Conservation (phyloP, 208 protist species). For the Ichthyophonus hoferi region DNA sequence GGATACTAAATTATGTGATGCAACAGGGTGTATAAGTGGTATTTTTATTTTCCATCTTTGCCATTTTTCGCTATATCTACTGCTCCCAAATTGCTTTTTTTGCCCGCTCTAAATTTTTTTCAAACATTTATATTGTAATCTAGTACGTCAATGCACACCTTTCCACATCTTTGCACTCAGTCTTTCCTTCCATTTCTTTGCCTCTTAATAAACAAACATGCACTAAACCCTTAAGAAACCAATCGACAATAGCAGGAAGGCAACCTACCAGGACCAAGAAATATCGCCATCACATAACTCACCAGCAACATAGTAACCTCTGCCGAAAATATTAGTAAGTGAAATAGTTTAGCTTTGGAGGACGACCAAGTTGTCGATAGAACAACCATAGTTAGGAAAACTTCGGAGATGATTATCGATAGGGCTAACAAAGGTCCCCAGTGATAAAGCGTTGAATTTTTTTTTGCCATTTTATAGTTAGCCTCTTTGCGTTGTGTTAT, state of each 20-base stretch:
- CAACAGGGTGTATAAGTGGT: no score
- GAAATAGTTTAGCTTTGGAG: neutral
- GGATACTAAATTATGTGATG: no score
- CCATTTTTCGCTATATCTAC: no score
- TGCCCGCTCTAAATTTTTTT: no score
- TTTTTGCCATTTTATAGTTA: no score
- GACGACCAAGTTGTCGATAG: neutral
- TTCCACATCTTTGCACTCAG: no score
- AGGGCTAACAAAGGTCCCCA: neutral
- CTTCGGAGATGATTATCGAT: neutral
- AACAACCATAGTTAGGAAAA: neutral
- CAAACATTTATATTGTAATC: neutral
- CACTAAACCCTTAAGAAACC: neutral
- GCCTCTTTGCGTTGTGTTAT: no score
- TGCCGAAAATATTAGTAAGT: neutral
- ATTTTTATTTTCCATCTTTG: no score
- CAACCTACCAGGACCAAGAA: neutral
- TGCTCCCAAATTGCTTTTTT: no score
- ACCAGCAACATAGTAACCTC: neutral
- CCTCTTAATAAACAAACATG: neutral
- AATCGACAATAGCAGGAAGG: neutral
- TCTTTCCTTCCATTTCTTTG: no score
- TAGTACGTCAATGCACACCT: no score
- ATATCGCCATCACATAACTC: neutral
- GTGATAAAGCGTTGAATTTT: neutral